These are phyloP conservation scores for Blechomonas ayalai DNA, from an alignment of 208 protist genomes.

Conservation along the genomic window DNA sequence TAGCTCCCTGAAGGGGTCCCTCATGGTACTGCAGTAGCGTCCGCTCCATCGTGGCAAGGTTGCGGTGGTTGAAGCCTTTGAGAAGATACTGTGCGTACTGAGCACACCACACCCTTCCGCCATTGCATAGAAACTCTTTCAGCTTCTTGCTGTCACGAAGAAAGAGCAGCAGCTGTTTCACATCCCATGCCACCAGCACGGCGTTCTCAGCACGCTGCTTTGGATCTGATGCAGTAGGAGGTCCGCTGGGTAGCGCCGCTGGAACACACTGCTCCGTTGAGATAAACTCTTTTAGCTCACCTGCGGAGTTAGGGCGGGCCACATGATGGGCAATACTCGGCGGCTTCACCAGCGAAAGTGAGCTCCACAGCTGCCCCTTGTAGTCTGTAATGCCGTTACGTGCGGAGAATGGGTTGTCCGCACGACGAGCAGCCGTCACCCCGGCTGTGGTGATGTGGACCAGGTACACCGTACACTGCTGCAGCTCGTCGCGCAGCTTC, in stretches of 20 bases:
- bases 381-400: slow-evolving; percentile 77
- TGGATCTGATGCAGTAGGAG: slow-evolving; percentile 20
- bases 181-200: slow-evolving; percentile 80
- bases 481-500: slow-evolving; percentile 36
- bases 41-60: slow-evolving; percentile 78
- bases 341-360: slow-evolving; percentile 35
- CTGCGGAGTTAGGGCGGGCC: slow-evolving; percentile 22
- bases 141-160: slow-evolving; percentile 56
- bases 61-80: slow-evolving; percentile 76
- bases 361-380: slow-evolving; percentile 65
- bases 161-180: slow-evolving; percentile 79
- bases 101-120: slow-evolving; percentile 83
- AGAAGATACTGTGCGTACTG: slow-evolving; percentile 92
- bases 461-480: slow-evolving; percentile 42
- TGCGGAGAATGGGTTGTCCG: slow-evolving; percentile 80
- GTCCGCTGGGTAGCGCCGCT: slow-evolving; percentile 32
- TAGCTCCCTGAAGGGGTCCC: slow-evolving; percentile 36
- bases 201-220: slow-evolving; percentile 39
- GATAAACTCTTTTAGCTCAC: slow-evolving; percentile 44
- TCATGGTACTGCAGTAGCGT: slow-evolving; percentile 82
- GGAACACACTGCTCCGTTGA: slow-evolving; percentile 53
- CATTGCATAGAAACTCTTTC: slow-evolving; percentile 63
- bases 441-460: slow-evolving; percentile 64
- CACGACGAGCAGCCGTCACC: slow-evolving; percentile 74
- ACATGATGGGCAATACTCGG: slow-evolving; percentile 33